These are phyloP conservation scores for Thinopyrum elongatum DNA, from an alignment of 176 grass and related monocot species.

Conservation along the genomic window DNA sequence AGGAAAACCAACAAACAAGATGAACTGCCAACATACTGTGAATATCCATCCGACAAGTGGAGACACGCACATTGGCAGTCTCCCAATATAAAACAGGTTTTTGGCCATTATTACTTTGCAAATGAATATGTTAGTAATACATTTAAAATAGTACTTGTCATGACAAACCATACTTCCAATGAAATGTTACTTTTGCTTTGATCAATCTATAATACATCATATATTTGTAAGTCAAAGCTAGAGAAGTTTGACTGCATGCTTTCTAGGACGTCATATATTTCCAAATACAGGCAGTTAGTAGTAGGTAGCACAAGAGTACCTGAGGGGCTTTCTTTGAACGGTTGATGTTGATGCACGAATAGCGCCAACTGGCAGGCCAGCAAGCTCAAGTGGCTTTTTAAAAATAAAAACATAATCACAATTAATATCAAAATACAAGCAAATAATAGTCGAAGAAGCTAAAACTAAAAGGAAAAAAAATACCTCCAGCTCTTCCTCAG, in stretches of 20 bases:
- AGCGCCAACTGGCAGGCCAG: slow-evolving; percentile 34
- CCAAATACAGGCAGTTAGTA: neutral
- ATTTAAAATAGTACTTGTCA: neutral
- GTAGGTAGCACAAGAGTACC: slow-evolving; percentile 38
- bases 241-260: neutral
- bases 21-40: neutral
- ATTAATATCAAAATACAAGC: slow-evolving; percentile 16
- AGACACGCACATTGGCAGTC: neutral
- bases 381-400: slow-evolving; percentile 58
- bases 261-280: neutral
- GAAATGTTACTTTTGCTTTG: neutral
- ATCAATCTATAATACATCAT: neutral
- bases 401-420: slow-evolving; percentile 23
- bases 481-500: slow-evolving; percentile 77
- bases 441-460: neutral
- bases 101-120: neutral
- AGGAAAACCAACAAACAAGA: neutral
- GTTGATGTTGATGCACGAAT: slow-evolving; percentile 29
- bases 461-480: neutral
- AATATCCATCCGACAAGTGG: neutral
- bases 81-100: neutral
- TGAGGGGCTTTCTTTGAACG: slow-evolving; percentile 60
- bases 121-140: slow-evolving; percentile 1
- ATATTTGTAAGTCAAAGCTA: neutral
- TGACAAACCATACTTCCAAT: neutral